A percentile compares a stretch with the other conserved stretches of the same genome.
Evolutionary conservation across 164 flowering plant species (phyloP).

Genomic region (Brasenia schreberi): DNA sequence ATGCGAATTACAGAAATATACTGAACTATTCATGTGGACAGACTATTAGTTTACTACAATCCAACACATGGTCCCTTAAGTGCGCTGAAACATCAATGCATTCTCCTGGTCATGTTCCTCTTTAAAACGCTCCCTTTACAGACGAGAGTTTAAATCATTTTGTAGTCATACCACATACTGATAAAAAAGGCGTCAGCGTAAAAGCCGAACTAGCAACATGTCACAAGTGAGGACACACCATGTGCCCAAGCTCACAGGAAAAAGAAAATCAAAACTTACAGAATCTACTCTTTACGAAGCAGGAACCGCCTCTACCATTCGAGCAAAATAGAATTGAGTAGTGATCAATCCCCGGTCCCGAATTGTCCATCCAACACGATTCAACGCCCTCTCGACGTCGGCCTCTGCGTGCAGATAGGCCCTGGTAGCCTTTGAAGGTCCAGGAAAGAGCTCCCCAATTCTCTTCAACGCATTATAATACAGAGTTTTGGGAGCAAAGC

Average conservation of each 20-base stretch:
- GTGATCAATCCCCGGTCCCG: constrained; percentile 62
- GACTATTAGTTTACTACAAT: too few relatives aligned
- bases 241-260: not conserved
- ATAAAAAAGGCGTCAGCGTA: too few relatives aligned
- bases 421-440: constrained; percentile 96
- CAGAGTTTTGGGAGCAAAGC: constrained; percentile 94
- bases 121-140: too few relatives aligned
- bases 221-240: not conserved
- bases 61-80: too few relatives aligned
- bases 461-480: constrained; percentile 77
- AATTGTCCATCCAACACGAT: constrained; percentile 84
- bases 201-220: too few relatives aligned
- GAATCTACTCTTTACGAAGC: not conserved
- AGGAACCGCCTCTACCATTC: constrained; percentile 82
- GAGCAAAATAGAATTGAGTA: constrained; percentile 87
- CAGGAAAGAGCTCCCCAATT: constrained; percentile 92
- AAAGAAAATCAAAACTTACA: not conserved
- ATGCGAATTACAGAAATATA: too few relatives aligned
- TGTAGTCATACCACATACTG: too few relatives aligned
- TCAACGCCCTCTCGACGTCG: constrained; percentile 82
- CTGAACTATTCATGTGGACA: too few relatives aligned
- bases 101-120: too few relatives aligned
- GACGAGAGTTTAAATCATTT: too few relatives aligned
- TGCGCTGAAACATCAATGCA: too few relatives aligned
- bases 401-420: constrained; percentile 92